phyloP scores from a whole-genome alignment of 176 grass and related monocot species.

The Alopecurus myosuroides region DNA sequence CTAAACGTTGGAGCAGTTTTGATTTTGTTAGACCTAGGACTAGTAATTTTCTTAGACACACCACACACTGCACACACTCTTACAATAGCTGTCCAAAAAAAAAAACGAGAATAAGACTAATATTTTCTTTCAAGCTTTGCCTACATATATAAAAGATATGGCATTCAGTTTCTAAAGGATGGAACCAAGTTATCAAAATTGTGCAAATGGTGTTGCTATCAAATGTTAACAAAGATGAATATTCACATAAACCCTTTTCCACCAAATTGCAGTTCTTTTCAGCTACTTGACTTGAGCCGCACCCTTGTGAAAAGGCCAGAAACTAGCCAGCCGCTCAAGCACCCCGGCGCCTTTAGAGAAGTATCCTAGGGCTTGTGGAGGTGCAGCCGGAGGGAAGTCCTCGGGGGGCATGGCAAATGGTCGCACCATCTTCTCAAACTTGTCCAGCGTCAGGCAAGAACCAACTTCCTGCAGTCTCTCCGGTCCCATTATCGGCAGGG shows the following conservation, averaged over 20 bases:
- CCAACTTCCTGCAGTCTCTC: slow-evolving; percentile 88
- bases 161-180: background rate
- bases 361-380: slow-evolving; percentile 72
- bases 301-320: slow-evolving; percentile 83
- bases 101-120: no score
- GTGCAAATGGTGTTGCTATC: slow-evolving; percentile 1
- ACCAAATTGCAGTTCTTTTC: background rate
- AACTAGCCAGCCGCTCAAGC: slow-evolving; percentile 73
- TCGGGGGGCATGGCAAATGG: slow-evolving; percentile 96
- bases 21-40: no score
- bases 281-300: slow-evolving; percentile 26
- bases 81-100: no score
- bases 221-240: slow-evolving; percentile 9
- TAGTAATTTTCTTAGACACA: no score
- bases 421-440: slow-evolving; percentile 94
- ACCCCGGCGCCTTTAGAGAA: slow-evolving; percentile 66
- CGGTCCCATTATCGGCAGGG: slow-evolving; percentile 86
- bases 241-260: slow-evolving; percentile 12
- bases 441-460: slow-evolving; percentile 77
- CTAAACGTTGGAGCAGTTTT: no score
- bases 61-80: no score
- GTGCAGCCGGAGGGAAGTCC: slow-evolving; percentile 74
- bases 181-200: slow-evolving; percentile 23
- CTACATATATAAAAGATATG: background rate
- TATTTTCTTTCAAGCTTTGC: background rate